These are phyloP conservation scores for Eutrema heterophyllum DNA, from an alignment of 345 rosid genomes.

Conservation along the genomic window DNA sequence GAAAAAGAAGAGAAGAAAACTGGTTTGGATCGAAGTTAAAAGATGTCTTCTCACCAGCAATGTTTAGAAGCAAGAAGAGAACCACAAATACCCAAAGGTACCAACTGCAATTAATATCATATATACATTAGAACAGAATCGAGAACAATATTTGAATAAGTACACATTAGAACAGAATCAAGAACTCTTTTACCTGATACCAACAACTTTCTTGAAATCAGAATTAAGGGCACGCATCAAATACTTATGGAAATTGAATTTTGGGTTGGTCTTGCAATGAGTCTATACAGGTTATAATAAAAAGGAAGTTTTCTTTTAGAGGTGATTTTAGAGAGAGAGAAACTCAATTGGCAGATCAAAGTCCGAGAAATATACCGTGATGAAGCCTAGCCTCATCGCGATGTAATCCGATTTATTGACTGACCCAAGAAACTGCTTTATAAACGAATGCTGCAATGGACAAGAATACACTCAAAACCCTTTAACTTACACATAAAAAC, in stretches of 20 bases:
- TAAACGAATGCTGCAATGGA: constrained; percentile 63
- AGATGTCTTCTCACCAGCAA: constrained; percentile 37
- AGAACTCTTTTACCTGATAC: constrained; percentile 53
- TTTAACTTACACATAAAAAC: neutral
- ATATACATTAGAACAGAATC: constrained; percentile 5
- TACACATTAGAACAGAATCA: neutral
- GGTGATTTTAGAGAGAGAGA: too few species aligned
- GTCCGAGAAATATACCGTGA: constrained; percentile 40
- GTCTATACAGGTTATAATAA: constrained; percentile 33
- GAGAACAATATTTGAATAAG: neutral
- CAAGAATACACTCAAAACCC: neutral
- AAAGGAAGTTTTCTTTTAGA: too few species aligned
- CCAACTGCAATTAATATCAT: constrained; percentile 55
- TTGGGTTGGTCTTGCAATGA: constrained; percentile 69
- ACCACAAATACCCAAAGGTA: constrained; percentile 86
- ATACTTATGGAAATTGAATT: constrained; percentile 79
- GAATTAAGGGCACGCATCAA: constrained; percentile 87
- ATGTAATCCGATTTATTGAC: constrained; percentile 73
- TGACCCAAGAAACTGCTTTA: constrained; percentile 80
- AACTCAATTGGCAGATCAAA: too few species aligned
- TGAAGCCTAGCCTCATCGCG: constrained; percentile 73
- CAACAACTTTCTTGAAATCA: constrained; percentile 92
- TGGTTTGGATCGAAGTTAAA: neutral
- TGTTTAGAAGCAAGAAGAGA: constrained; percentile 69
- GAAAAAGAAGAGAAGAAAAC: neutral